These are phyloP conservation scores for Wallacemonas sp. DNA, from an alignment of 208 protist genomes.

Conservation along the genomic window DNA sequence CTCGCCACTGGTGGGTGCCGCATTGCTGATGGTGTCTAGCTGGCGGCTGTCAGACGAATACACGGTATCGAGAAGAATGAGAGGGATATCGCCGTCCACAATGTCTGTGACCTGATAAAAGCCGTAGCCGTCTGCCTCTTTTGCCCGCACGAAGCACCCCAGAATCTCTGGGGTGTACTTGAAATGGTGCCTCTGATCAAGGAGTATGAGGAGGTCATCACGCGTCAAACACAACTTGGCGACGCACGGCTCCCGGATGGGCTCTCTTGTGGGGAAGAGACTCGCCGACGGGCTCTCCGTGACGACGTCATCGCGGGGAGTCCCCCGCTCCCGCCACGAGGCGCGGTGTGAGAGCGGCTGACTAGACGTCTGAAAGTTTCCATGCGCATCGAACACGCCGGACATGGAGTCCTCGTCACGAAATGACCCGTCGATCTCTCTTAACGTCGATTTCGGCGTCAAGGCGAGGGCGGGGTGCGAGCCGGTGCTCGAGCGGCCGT, in stretches of 20 bases:
- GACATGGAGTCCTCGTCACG: constrained; percentile 8
- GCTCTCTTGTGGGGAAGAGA: background rate
- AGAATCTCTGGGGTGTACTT: constrained; percentile 30
- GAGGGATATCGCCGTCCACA: background rate
- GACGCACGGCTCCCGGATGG: constrained; percentile 17
- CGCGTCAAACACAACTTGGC: constrained; percentile 40
- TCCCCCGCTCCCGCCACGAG: background rate
- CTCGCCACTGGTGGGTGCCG: constrained; percentile 30
- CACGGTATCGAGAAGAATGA: constrained; percentile 43
- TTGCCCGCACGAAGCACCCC: constrained; percentile 57
- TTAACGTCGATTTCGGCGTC: background rate
- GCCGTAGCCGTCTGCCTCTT: constrained; percentile 27
- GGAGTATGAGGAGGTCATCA: constrained; percentile 25
- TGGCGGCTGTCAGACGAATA: constrained; percentile 30
- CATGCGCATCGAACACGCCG: background rate
- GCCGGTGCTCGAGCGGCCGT: background rate
- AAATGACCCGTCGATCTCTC: background rate
- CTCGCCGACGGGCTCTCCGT: background rate
- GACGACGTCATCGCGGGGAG: background rate
- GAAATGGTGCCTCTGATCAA: constrained; percentile 21
- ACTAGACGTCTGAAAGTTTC: background rate
- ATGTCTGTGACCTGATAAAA: constrained; percentile 41
- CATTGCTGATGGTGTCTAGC: constrained; percentile 54
- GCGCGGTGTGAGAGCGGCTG: background rate
- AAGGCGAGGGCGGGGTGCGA: background rate